A percentile compares a stretch with the other conserved stretches of the same genome.
phyloP scores from a whole-genome alignment of 306 rosid genomes.

The Elaeagnus macrophylla region DNA sequence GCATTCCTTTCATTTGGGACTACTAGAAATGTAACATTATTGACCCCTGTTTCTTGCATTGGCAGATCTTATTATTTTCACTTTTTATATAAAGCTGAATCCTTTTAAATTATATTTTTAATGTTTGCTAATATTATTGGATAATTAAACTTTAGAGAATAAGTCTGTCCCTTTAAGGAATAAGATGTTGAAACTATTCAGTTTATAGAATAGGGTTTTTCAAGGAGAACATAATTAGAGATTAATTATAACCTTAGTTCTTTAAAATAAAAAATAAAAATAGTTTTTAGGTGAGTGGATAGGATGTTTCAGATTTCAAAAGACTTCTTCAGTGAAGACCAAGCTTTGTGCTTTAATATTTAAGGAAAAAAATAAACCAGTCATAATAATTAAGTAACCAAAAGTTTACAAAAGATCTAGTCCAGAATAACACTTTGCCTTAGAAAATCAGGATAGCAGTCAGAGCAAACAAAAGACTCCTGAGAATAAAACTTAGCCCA shows the following conservation, averaged over 20 bases:
- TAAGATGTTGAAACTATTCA: background rate
- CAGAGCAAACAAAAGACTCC: too few species aligned
- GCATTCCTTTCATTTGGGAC: background rate
- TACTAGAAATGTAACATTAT: background rate
- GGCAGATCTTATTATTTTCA: background rate
- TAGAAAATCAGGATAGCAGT: too few species aligned
- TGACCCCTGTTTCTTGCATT: background rate
- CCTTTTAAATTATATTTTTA: background rate
- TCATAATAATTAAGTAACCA: background rate
- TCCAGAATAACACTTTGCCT: background rate
- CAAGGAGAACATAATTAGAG: too few species aligned
- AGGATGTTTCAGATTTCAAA: background rate
- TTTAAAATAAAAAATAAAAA: too few species aligned
- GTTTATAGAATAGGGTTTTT: background rate
- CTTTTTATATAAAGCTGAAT: background rate
- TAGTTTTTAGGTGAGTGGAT: background rate
- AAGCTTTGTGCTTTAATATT: background rate
- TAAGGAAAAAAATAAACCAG: background rate
- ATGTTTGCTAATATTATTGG: too few species aligned
- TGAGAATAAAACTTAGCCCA: too few species aligned
- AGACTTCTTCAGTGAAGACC: background rate
- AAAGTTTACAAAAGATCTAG: background rate
- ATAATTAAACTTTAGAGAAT: background rate
- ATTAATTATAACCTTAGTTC: too few species aligned
- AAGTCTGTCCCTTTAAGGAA: background rate